These are phyloP conservation scores for Aristolochia fimbriata DNA, from an alignment of 164 flowering plant species.

Conservation along the genomic window DNA sequence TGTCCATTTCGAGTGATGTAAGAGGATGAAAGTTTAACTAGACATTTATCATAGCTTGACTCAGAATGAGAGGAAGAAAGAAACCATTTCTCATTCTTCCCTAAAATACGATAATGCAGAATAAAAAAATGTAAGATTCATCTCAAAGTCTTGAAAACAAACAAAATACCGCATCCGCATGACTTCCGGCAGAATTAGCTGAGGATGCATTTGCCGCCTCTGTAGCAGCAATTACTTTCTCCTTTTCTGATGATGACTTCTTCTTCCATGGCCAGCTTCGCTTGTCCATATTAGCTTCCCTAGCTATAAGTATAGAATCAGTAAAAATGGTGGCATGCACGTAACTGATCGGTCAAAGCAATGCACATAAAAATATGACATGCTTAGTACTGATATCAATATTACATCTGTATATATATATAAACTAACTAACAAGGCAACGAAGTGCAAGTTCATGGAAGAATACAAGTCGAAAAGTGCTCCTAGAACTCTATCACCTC, in stretches of 20 bases:
- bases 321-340: not conserved
- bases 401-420: no score
- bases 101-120: not conserved
- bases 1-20: no score
- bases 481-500: no score
- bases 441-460: no score
- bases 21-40: no score
- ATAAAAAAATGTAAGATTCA: not conserved
- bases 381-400: no score
- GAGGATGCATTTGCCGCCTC: slow-evolving; percentile 44
- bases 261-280: slow-evolving; percentile 99
- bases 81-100: no score
- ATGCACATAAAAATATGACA: not conserved
- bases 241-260: slow-evolving; percentile 48
- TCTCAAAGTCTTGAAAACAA: not conserved
- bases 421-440: no score
- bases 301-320: slow-evolving; percentile 8
- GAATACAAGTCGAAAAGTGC: no score
- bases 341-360: not conserved
- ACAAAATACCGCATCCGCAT: slow-evolving; percentile 38
- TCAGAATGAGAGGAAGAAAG: no score
- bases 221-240: slow-evolving; percentile 36
- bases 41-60: no score
- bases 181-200: slow-evolving; percentile 31
- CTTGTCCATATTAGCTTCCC: slow-evolving; percentile 48